Conservation (phyloP, 208 protist genomes). For the Crithidia acanthocephali region DNA sequence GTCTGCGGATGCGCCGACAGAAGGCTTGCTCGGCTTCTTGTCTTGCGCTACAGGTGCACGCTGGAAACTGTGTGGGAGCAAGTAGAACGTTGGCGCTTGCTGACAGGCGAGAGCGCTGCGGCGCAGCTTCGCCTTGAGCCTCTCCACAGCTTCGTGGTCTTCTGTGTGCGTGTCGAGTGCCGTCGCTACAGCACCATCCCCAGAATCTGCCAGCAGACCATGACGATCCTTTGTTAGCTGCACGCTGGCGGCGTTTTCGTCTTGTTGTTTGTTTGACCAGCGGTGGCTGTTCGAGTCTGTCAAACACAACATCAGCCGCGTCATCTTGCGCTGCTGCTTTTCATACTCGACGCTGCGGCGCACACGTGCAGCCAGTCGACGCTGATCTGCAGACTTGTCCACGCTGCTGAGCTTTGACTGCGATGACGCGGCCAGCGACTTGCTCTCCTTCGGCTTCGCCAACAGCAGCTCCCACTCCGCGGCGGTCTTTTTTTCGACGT, state of each 20-base stretch:
- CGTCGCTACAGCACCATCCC: neutral
- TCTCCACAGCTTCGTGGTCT: neutral
- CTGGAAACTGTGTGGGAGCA: constrained; percentile 46
- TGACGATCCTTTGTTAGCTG: neutral
- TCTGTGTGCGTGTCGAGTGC: neutral
- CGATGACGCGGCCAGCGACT: neutral
- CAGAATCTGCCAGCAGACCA: neutral
- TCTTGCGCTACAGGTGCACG: neutral
- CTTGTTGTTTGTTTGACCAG: too few relatives aligned
- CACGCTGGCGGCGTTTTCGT: neutral
- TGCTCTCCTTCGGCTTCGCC: constrained; percentile 15
- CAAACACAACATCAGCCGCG: neutral
- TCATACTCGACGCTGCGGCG: constrained; percentile 27
- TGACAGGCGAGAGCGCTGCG: constrained; percentile 26
- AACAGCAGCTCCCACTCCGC: constrained; percentile 49
- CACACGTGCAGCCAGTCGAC: neutral
- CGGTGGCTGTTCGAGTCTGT: too few relatives aligned
- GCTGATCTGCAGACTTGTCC: neutral
- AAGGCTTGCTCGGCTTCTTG: neutral
- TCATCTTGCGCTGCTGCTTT: constrained; percentile 26
- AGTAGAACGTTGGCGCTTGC: constrained; percentile 23
- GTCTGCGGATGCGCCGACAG: too few relatives aligned
- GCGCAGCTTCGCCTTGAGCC: constrained; percentile 14
- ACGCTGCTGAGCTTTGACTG: neutral
- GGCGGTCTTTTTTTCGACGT: constrained; percentile 52